Base-by-base conservation (phyloP, 768 basidiomycete genomes). In the Suillus cothurnatus region DNA sequence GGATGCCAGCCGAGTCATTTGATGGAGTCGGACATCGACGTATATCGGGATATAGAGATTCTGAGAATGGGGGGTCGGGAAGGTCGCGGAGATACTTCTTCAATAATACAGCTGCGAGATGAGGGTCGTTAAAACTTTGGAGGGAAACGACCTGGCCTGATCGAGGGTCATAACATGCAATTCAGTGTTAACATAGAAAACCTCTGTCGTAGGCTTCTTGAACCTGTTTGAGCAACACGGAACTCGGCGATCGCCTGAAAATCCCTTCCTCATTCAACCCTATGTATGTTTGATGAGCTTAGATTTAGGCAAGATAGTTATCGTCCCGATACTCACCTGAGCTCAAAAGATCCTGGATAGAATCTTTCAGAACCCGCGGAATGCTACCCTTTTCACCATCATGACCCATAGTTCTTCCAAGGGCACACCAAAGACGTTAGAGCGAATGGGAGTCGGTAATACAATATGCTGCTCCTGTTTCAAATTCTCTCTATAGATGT, bases 191-290 rank as follows among this genome's bases (percentile, higher is more conserved):
- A 43, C 4, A 65, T 21, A 9, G 45, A 63, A 36, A 57, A 87
- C 92, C 93, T 77, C 94, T 80, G 72, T 95, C 92, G 70, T 95
- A 95, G 3, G 93, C 94, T 38, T 92, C 89, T 70, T 91, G 87
- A 14, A 89, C 92, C 66, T 92, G 88, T 64, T 82, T 86, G 32
- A 95, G 80, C 69, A 92, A 73, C 1, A 81, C 82, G 12, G 91
- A 90, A 61, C 83, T 86, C 1, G 93, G 91, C 6, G 91, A 93
- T n/a, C 92, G 84, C 62, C 94, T 83, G 76, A 95, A 95, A 2
- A 95, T 78, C 0, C 94, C 94, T 66, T 92, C 91, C 38, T 91
- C 87, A 28, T 86, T 78, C 78, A 95, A 63, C 62, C 74, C 92
- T 81, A 61, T 39, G 15, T 36, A 39, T 49, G 32, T 12, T 53